Base-by-base conservation (phyloP, 805 yeast genomes). In the Ogataea thermomethanolica region DNA sequence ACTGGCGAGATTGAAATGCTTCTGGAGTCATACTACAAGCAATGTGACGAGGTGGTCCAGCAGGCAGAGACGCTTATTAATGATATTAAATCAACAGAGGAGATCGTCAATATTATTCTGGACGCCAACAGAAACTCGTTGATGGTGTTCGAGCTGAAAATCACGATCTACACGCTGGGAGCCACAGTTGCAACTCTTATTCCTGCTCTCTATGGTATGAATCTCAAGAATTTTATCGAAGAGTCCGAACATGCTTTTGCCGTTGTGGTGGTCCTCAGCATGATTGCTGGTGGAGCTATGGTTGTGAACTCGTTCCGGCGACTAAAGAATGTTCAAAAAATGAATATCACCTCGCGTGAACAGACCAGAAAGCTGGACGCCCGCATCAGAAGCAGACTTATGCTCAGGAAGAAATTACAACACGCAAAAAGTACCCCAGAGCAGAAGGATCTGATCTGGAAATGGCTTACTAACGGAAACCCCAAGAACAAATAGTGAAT, bases 131-230 rank as follows among this genome's bases (percentile, higher is more conserved):
- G 97, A 66, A 90, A 90, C 63, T 78, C 95, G 3, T 67, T 90
- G 46, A 87, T 90, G 95, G 71, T 90, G 41, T 79, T 84, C 50
- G 95, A 90, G 55, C 66, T 90, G 48, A 83, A 85, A 53, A 78
- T 89, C 11, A 79, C 95, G 0, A 83, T 90, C 20, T 86, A 85
- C 47, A 87, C 96, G 0, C 61, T 90, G 25, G 95, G 95, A 0
- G 76, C 86, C 55, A 84, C 95, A 0, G 83, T 86, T 15, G 95
- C 95, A 1, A 83, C 95, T 1, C 65, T 86, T 14, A 53, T 87
- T 1, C 95, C 96, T 2, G 95, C 95, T 7, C 81, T 89, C 51
- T 90, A 86, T 55, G 96, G 95, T 25, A 85, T 85, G 95, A 85
- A 85, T 55, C 65, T 85, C 53, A 81, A 81, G 47, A 85, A 85